phyloP scores from a whole-genome alignment of 116 monocot genomes.

The Posidonia oceanica region DNA sequence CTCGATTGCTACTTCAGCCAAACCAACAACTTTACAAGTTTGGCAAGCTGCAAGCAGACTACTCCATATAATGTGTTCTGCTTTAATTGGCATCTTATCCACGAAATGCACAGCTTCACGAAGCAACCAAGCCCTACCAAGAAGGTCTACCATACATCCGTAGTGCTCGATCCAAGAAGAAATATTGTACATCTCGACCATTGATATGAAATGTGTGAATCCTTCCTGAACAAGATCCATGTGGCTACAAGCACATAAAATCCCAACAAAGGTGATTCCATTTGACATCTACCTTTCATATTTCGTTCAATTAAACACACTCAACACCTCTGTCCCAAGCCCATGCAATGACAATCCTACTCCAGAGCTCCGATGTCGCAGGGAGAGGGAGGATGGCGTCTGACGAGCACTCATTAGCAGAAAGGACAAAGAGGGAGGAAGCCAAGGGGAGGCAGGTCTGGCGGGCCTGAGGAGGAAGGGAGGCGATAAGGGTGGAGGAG shows the following conservation, averaged over 20 bases:
- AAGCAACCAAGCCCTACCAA: slow-evolving; percentile 21
- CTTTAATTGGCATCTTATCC: slow-evolving; percentile 19
- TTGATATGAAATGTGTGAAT: slow-evolving; percentile 15
- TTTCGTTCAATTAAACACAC: slow-evolving; percentile 16
- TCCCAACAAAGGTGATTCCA: slow-evolving; percentile 25
- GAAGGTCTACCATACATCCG: slow-evolving; percentile 31
- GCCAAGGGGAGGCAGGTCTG: too few relatives aligned
- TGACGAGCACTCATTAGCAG: too few relatives aligned
- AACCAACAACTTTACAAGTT: slow-evolving; percentile 2
- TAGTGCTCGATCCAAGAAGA: slow-evolving; percentile 31
- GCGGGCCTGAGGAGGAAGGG: too few relatives aligned
- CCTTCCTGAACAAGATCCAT: slow-evolving; percentile 6
- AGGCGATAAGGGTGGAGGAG: too few relatives aligned
- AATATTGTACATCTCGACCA: slow-evolving; percentile 15
- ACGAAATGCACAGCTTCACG: slow-evolving; percentile 19
- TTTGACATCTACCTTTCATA: slow-evolving; percentile 11
- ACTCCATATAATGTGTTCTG: slow-evolving; percentile 43
- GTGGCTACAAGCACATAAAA: slow-evolving; percentile 14
- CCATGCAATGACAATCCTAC: slow-evolving; percentile 27
- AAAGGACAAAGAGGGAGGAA: too few relatives aligned
- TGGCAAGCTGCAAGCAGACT: slow-evolving; percentile 26
- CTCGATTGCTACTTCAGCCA: slow-evolving; percentile 26
- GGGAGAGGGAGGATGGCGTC: too few relatives aligned
- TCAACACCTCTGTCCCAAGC: slow-evolving; percentile 10
- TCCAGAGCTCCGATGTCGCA: too few relatives aligned